These are phyloP conservation scores for Lyophyllum decastes DNA, from an alignment of 768 basidiomycete species.

Conservation along the genomic window DNA sequence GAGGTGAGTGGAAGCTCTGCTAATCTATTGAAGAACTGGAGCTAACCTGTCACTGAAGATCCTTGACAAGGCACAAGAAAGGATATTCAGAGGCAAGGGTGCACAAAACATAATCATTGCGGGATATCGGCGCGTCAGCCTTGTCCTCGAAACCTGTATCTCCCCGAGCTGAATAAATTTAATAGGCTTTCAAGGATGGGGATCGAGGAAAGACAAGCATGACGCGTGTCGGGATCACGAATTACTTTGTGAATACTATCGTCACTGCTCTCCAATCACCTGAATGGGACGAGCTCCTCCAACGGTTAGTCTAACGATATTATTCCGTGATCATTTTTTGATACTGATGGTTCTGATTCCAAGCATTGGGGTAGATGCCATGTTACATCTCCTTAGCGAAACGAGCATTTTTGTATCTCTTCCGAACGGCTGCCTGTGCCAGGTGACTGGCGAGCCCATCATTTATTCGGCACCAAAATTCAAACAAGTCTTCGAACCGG, in stretches of 20 bases:
- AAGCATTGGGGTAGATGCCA: slow-evolving; percentile 77
- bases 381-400: slow-evolving; percentile 77
- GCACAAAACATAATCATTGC: slow-evolving; percentile 61
- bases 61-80: slow-evolving; percentile 61
- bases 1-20: slow-evolving; percentile 40
- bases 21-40: neutral
- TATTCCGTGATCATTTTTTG: neutral
- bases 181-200: slow-evolving; percentile 32
- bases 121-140: slow-evolving; percentile 64
- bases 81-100: slow-evolving; percentile 44
- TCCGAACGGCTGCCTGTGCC: slow-evolving; percentile 83
- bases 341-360: neutral
- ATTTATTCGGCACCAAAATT: slow-evolving; percentile 26
- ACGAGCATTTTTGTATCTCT: slow-evolving; percentile 76
- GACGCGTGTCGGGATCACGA: slow-evolving; percentile 47
- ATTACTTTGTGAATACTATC: slow-evolving; percentile 74
- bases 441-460: slow-evolving; percentile 76
- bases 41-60: slow-evolving; percentile 38
- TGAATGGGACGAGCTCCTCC: slow-evolving; percentile 67
- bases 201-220: slow-evolving; percentile 41
- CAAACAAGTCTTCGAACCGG: neutral
- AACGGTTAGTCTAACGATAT: slow-evolving; percentile 45
- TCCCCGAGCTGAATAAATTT: neutral
- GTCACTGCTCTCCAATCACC: slow-evolving; percentile 62
- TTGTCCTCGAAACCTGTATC: neutral